Percentiles rank a stretch among this genome's conserved stretches.
Evolutionary conservation across 1,139 yeast genomes (phyloP).

Genomic region (Zygosaccharomyces pseudobailii): DNA sequence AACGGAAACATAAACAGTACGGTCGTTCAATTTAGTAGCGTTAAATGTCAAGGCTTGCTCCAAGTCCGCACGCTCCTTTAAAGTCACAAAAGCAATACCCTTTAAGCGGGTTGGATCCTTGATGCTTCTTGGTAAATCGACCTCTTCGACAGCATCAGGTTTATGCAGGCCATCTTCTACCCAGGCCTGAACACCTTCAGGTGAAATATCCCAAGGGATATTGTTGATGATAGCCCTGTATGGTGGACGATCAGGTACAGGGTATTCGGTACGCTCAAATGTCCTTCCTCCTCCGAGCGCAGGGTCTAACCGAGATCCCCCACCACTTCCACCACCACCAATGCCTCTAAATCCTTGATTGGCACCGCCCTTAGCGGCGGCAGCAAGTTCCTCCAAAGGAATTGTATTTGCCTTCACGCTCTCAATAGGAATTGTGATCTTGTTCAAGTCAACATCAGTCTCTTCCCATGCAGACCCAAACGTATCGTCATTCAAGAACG

Average conservation of each 20-base stretch:
- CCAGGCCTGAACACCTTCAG: constrained; percentile 60
- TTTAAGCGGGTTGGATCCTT: constrained; percentile 58
- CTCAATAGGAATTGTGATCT: constrained; percentile 51
- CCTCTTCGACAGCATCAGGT: constrained; percentile 49
- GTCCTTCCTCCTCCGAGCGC: constrained; percentile 34
- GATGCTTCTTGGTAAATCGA: constrained; percentile 64
- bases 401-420: constrained; percentile 28
- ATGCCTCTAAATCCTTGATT: constrained; percentile 18
- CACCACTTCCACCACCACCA: constrained; percentile 27
- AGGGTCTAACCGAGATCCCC: constrained; percentile 36
- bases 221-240: constrained; percentile 83
- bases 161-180: constrained; percentile 61
- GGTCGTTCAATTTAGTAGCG: constrained; percentile 62
- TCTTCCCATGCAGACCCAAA: constrained; percentile 74
- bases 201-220: constrained; percentile 78
- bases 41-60: constrained; percentile 66
- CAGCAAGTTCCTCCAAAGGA: constrained; percentile 30
- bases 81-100: constrained; percentile 87
- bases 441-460: constrained; percentile 64
- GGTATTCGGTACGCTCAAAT: constrained; percentile 59
- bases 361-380: constrained; percentile 17
- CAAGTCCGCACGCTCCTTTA: constrained; percentile 58
- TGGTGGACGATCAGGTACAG: constrained; percentile 90
- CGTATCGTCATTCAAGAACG: constrained; percentile 50
- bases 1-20: constrained; percentile 78